phyloP scores from a whole-genome alignment of 495 filamentous ascomycete species.

The Podospora pseudopauciseta region DNA sequence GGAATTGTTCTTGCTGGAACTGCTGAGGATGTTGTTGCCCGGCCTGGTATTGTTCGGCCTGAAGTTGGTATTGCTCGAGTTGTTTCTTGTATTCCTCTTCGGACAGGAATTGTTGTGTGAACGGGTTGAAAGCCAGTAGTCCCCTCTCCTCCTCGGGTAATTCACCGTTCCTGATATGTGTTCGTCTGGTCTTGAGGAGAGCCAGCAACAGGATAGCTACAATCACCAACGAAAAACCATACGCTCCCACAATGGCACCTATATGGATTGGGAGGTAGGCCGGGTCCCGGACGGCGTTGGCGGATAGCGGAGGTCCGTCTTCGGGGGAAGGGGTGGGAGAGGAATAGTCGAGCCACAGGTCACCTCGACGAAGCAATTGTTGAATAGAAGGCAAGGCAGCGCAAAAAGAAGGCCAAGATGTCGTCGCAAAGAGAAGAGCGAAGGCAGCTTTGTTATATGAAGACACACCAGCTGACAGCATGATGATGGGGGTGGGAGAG shows the following conservation, averaged over 20 bases:
- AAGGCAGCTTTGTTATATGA: slow-evolving; percentile 29
- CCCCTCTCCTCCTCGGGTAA: slow-evolving; percentile 19
- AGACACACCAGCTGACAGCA: slow-evolving; percentile 25
- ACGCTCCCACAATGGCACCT: slow-evolving; percentile 73
- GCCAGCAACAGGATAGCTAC: slow-evolving; percentile 61
- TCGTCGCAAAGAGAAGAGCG: slow-evolving; percentile 35
- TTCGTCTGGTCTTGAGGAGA: slow-evolving; percentile 43
- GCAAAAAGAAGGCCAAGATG: slow-evolving; percentile 31
- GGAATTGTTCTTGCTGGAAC: slow-evolving; percentile 7
- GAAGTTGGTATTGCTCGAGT: slow-evolving; percentile 15
- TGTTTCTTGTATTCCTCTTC: slow-evolving; percentile 33
- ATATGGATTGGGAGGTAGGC: slow-evolving; percentile 68
- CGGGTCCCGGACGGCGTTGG: slow-evolving; percentile 53
- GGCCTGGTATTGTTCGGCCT: slow-evolving; percentile 10
- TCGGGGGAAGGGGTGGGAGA: slow-evolving; percentile 55
- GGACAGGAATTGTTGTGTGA: slow-evolving; percentile 32
- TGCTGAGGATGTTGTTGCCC: slow-evolving; percentile 13
- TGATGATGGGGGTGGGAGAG: slow-evolving; percentile 25
- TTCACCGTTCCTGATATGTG: slow-evolving; percentile 36
- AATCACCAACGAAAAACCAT: slow-evolving; percentile 67
- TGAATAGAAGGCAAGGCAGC: slow-evolving; percentile 25
- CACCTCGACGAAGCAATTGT: slow-evolving; percentile 34
- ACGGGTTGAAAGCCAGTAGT: slow-evolving; percentile 25
- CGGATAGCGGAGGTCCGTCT: slow-evolving; percentile 55
- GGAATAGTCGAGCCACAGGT: slow-evolving; percentile 50